Evolutionary conservation across 768 basidiomycete genomes (phyloP), one percentile per base, ranked within the genome.

Genomic region (Pleurotus giganteus): DNA sequence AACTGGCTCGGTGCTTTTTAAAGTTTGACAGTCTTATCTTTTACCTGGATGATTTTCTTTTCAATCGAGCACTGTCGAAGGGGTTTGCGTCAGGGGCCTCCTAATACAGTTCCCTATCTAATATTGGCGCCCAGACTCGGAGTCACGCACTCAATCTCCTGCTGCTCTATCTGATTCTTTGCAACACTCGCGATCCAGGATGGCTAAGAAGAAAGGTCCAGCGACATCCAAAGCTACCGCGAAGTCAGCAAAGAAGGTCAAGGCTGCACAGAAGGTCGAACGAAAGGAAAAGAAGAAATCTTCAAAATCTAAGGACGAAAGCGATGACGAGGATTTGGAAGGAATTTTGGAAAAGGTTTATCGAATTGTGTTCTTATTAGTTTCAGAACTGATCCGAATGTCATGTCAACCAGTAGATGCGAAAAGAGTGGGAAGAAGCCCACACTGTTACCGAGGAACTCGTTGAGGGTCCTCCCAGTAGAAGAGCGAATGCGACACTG

Each of bases 381-480:
- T 47, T 47, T 61, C 47, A 57, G 31, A 2, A 26, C 2, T 60
- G 27, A 28, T 29, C 32, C 17, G 13, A 12, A 41, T 31, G 47
- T 53, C 11, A 27, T n/a, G 4, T 39, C 31, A 57, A 43, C 63
- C 59, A 81, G 78, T 85, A 89, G 86, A 85, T 89, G 70, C 80
- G 84, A 63, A 78, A 81, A 66, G 89, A 94, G 67, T 93, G 90
- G 90, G 91, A 94, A 63, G 80, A 80, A 28, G 80, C 85, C 11
- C 88, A 93, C 63, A 83, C 77, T 2, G 89, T 91, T n/a, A 90
- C 86, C 0, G 92, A 95, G 66, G 91, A 94, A 66, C 73, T 89
- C 1, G 88, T 87, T 0, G 82, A 87, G 62, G 89, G 89, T 0
- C 91, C 93, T 12, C 93, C 93, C 0, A 86, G 85, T 46, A 75